Conservation (phyloP, 1,139 yeast species). For the Scheffersomyces lignicola region DNA sequence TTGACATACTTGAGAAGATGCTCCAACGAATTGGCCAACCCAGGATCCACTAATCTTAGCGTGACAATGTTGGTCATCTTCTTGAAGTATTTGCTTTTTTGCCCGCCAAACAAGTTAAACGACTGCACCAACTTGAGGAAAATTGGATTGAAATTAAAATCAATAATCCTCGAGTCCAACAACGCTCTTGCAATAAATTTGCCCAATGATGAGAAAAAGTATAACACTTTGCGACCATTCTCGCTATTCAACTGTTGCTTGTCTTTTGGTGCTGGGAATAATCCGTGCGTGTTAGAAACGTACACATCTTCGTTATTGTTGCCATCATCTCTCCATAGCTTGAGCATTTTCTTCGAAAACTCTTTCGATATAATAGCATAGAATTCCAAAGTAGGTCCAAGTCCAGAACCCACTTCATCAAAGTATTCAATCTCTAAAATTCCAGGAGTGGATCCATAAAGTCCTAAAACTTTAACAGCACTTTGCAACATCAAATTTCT, state of each 20-base stretch:
- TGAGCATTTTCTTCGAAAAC: constrained; percentile 53
- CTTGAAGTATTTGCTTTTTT: constrained; percentile 15
- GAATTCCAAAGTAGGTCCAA: constrained; percentile 95
- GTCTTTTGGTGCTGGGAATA: constrained; percentile 73
- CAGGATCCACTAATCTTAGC: constrained; percentile 57
- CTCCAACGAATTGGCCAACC: constrained; percentile 59
- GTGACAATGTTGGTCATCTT: constrained; percentile 38
- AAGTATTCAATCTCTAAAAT: constrained; percentile 84
- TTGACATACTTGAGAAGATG: constrained; percentile 49
- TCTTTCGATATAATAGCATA: constrained; percentile 80
- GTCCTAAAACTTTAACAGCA: constrained; percentile 74
- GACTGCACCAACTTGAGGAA: constrained; percentile 57
- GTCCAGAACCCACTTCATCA: constrained; percentile 94
- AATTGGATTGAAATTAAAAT: constrained; percentile 70
- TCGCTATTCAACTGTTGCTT: constrained; percentile 25
- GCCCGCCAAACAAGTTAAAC: constrained; percentile 19
- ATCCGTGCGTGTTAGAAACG: constrained; percentile 48
- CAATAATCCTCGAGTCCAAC: constrained; percentile 83
- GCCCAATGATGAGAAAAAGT: constrained; percentile 69
- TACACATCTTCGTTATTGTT: constrained; percentile 29
- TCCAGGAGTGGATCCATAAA: constrained; percentile 79
- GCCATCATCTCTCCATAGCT: constrained; percentile 67
- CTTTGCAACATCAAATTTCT: constrained; percentile 72
- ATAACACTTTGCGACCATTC: constrained; percentile 46
- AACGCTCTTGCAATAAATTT: constrained; percentile 84